Evolutionary conservation across 1,284 basidiomycete species (phyloP), one percentile per base, ranked within the genome.

Genomic region (Naganishia albida): DNA sequence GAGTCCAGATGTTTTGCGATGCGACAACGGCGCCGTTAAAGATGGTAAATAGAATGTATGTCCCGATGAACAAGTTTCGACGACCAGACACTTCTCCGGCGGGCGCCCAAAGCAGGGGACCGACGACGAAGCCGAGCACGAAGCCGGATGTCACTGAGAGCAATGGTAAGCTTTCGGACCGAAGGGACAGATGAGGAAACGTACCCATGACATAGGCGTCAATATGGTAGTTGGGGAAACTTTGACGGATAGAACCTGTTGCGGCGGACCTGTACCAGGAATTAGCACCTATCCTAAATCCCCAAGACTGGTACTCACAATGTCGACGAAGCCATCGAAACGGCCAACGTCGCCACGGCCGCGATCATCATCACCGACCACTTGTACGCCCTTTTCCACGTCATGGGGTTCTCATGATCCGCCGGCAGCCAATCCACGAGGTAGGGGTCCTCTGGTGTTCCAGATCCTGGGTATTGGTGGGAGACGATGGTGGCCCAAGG

Each of bases 321-420:
- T 39, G 64, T 65, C 15, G 53, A 57, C 66, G 84, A 85, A 55
- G 84, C 82, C 72, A 87, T 87, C 0, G 86, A 85, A 4, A 87
- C 84, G 7, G 85, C 85, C 70, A 84, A 84, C 7, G 86, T 86
- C 26, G 80, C 74, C n/a, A 84, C 68, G 1, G 83, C 82, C 28
- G 72, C 69, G 1, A 73, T 23, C 13, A 63, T 18, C 3, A 74
- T 75, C 39, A 72, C 49, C 6, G 46, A 23, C 75, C 76, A 76
- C 55, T 80, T 86, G 83, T 63, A 82, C 72, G 68, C 30, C 39
- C 75, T 81, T 2, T 79, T 71, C 85, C 86, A 88, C 71, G 85
- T 87, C 77, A 85, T 86, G 2, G 87, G 87, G 70, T 87, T 83
- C 54, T 85, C 83, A 13, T 80, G 75, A 69, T 88, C 86, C 4